Percentiles rank a stretch among this genome's conserved stretches.
Conservation (phyloP, 306 rosid species). For the Coriaria nepalensis region DNA sequence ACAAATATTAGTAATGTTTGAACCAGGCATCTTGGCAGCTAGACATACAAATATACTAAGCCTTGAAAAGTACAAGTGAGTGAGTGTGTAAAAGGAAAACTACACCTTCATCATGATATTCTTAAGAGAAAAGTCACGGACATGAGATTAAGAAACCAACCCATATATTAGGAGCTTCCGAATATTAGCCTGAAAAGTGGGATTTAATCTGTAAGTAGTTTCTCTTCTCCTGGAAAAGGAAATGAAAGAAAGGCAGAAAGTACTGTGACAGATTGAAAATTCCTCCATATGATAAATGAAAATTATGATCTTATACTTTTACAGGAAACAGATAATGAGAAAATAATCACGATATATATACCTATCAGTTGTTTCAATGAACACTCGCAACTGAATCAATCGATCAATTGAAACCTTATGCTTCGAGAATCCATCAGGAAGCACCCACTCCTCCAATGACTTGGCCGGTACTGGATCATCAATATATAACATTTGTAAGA, state of each 20-base stretch:
- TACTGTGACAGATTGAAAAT: not conserved
- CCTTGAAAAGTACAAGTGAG: no score
- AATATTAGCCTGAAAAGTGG: conserved; percentile 71
- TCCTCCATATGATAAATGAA: not conserved
- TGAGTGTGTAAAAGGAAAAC: no score
- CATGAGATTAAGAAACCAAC: conserved; percentile 50
- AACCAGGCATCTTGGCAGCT: no score
- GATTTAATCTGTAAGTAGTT: conserved; percentile 56
- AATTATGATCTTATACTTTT: no score
- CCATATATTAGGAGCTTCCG: conserved; percentile 66
- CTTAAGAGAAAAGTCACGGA: no score
- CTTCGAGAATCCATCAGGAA: conserved; percentile 73
- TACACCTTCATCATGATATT: no score
- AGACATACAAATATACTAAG: no score
- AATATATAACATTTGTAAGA: conserved; percentile 56
- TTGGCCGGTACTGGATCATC: conserved; percentile 52
- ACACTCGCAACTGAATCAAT: conserved; percentile 68
- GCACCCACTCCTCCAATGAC: conserved; percentile 86
- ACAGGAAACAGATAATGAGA: no score
- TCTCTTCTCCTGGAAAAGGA: conserved; percentile 61
- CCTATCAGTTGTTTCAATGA: conserved; percentile 65
- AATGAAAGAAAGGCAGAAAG: not conserved
- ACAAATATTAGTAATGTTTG: no score
- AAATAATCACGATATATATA: no score
- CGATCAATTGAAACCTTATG: conserved; percentile 81